These are phyloP conservation scores for Ceratobasidium sp. DNA, from an alignment of 1,284 basidiomycete species.

Conservation along the genomic window DNA sequence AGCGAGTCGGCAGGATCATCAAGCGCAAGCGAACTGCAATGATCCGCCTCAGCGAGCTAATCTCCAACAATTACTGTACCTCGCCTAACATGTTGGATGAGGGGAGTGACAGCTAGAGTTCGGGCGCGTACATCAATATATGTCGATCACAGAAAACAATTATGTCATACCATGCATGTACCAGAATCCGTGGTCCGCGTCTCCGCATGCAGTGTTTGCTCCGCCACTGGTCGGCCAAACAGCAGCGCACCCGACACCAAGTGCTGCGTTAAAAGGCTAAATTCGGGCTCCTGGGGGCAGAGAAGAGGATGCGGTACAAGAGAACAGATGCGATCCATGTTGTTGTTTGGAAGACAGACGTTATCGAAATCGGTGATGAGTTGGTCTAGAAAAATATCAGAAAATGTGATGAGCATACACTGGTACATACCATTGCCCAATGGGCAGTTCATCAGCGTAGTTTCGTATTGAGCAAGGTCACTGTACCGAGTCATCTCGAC, in stretches of 20 bases:
- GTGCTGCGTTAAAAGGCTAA: constrained; percentile 90
- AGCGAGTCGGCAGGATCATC: too few relatives aligned
- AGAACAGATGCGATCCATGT: constrained; percentile 86
- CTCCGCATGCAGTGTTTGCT: constrained; percentile 88
- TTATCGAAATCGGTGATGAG: constrained; percentile 83
- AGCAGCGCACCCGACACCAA: constrained; percentile 86
- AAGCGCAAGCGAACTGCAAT: too few relatives aligned
- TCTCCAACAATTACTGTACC: constrained; percentile 80
- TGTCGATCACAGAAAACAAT: too few relatives aligned
- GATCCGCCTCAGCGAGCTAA: too few relatives aligned
- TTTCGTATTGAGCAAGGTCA: too few relatives aligned
- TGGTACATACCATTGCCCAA: too few relatives aligned
- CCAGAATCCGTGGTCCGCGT: constrained; percentile 92
- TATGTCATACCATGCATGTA: too few relatives aligned
- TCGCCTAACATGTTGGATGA: constrained; percentile 82
- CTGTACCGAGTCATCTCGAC: too few relatives aligned
- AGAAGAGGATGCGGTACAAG: constrained; percentile 91
- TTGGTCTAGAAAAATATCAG: constrained; percentile 64
- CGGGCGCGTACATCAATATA: too few relatives aligned
- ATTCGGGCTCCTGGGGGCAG: constrained; percentile 87
- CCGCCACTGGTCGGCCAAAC: constrained; percentile 89
- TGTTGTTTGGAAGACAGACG: constrained; percentile 83
- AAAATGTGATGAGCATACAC: too few relatives aligned
- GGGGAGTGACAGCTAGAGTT: constrained; percentile 49
- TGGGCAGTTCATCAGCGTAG: too few relatives aligned